A percentile compares a stretch with the other conserved stretches of the same genome.
Evolutionary conservation across 2,329 filamentous ascomycete species (phyloP).

Genomic region (Sphaerostilbella broomeana): DNA sequence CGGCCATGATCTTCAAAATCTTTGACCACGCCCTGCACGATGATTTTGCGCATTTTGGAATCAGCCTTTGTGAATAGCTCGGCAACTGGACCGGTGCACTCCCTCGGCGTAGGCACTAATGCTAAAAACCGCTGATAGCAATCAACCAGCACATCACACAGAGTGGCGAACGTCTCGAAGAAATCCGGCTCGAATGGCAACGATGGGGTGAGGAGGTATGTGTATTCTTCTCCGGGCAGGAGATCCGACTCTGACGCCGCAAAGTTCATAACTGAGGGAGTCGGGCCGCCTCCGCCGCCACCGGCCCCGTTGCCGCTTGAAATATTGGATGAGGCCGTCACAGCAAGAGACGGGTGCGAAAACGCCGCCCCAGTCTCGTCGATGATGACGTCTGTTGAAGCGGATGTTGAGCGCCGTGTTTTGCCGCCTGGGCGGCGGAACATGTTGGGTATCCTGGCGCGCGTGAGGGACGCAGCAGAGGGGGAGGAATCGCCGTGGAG

Average conservation of each 20-base stretch:
- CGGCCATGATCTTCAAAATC: slow-evolving; percentile 90
- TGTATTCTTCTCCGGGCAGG: slow-evolving; percentile 78
- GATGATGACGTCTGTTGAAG: slow-evolving; percentile 36
- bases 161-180: slow-evolving; percentile 88
- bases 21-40: slow-evolving; percentile 77
- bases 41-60: slow-evolving; percentile 75
- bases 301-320: too few species aligned
- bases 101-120: slow-evolving; percentile 67
- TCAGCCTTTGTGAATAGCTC: slow-evolving; percentile 91
- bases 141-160: slow-evolving; percentile 93
- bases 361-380: slow-evolving; percentile 18
- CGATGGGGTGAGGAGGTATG: slow-evolving; percentile 80
- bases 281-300: slow-evolving; percentile 25
- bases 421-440: slow-evolving; percentile 62
- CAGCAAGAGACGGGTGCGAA: neutral
- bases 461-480: slow-evolving; percentile 62
- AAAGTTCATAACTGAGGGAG: slow-evolving; percentile 47
- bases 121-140: slow-evolving; percentile 74
- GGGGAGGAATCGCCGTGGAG: slow-evolving; percentile 67
- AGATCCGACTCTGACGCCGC: slow-evolving; percentile 58
- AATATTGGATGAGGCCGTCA: neutral
- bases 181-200: slow-evolving; percentile 96
- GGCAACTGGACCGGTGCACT: slow-evolving; percentile 63
- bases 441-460: slow-evolving; percentile 77
- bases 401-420: slow-evolving; percentile 47